phyloP scores from a whole-genome alignment of 2,329 filamentous ascomycete genomes.

The Aspergillus sp. region DNA sequence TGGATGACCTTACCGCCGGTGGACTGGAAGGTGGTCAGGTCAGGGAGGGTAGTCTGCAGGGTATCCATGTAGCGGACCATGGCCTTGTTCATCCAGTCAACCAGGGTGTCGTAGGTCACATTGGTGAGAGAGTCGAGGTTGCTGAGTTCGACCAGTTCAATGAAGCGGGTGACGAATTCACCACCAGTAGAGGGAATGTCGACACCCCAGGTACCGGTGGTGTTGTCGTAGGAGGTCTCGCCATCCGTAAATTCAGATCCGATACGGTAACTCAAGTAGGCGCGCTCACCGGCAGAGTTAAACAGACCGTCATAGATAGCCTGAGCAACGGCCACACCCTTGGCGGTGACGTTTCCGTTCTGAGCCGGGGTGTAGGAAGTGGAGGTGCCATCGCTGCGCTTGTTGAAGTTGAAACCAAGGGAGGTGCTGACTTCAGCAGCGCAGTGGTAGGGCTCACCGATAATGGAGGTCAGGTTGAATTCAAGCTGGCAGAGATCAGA shows the following conservation, averaged over 20 bases:
- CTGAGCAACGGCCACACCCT: constrained; percentile 37
- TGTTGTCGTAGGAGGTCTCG: constrained; percentile 27
- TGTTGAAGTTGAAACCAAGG: constrained; percentile 29
- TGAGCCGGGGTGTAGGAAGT: constrained; percentile 31
- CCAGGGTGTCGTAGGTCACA: constrained; percentile 59
- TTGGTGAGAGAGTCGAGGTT: constrained; percentile 47
- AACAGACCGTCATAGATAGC: constrained; percentile 44
- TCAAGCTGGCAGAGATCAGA: constrained; percentile 50
- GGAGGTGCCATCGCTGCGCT: constrained; percentile 21
- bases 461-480: constrained; percentile 48
- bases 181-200: constrained; percentile 37
- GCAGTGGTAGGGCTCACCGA: constrained; percentile 51
- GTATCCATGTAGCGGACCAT: constrained; percentile 52
- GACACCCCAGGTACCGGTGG: constrained; percentile 31
- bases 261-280: constrained; percentile 41
- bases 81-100: constrained; percentile 54
- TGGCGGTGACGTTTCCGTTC: constrained; percentile 29
- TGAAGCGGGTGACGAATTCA: constrained; percentile 38
- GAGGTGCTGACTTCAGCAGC: constrained; percentile 32
- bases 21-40: constrained; percentile 53
- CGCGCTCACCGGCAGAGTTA: constrained; percentile 41
- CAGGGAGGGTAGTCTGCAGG: constrained; percentile 57
- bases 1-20: constrained; percentile 59
- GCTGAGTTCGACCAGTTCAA: constrained; percentile 27
- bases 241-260: constrained; percentile 29